A percentile compares a stretch with the other conserved stretches of the same genome.
Conservation (phyloP, 2,329 filamentous ascomycete species). For the Pseudogymnoascus sp. region DNA sequence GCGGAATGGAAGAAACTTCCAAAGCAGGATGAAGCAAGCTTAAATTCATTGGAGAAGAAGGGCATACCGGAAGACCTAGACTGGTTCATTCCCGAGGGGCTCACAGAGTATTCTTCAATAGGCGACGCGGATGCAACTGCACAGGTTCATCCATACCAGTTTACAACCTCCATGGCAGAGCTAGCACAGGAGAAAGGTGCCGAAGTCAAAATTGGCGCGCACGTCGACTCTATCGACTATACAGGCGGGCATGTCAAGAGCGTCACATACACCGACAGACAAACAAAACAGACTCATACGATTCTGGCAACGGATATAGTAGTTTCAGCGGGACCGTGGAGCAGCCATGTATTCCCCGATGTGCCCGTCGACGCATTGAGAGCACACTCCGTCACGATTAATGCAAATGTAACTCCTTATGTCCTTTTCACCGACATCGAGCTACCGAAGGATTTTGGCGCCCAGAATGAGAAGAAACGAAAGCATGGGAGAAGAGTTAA, state of each 20-base stretch:
- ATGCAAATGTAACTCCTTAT: conserved; percentile 58
- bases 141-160: conserved; percentile 84
- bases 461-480: conserved; percentile 41
- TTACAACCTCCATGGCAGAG: conserved; percentile 73
- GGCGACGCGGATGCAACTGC: conserved; percentile 57
- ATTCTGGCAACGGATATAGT: conserved; percentile 39
- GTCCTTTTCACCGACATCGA: conserved; percentile 78
- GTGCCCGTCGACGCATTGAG: conserved; percentile 49
- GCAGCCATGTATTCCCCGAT: conserved; percentile 46
- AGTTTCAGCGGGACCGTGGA: conserved; percentile 48
- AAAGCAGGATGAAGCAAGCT: conserved; percentile 13
- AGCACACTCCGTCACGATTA: conserved; percentile 57
- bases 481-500: conserved; percentile 55
- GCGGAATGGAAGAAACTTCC: conserved; percentile 30
- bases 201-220: conserved; percentile 41
- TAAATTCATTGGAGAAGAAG: conserved; percentile 12
- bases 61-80: conserved; percentile 61
- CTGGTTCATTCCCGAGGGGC: conserved; percentile 64
- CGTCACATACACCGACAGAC: conserved; percentile 47
- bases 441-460: conserved; percentile 44
- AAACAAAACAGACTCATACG: conserved; percentile 35
- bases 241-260: conserved; percentile 38
- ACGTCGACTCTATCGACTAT: conserved; percentile 44
- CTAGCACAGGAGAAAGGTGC: conserved; percentile 63
- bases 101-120: conserved; percentile 73